A percentile compares a stretch with the other conserved stretches of the same genome.
phyloP scores from a whole-genome alignment of 2,329 filamentous ascomycete genomes.

The Verticillium dahliae region DNA sequence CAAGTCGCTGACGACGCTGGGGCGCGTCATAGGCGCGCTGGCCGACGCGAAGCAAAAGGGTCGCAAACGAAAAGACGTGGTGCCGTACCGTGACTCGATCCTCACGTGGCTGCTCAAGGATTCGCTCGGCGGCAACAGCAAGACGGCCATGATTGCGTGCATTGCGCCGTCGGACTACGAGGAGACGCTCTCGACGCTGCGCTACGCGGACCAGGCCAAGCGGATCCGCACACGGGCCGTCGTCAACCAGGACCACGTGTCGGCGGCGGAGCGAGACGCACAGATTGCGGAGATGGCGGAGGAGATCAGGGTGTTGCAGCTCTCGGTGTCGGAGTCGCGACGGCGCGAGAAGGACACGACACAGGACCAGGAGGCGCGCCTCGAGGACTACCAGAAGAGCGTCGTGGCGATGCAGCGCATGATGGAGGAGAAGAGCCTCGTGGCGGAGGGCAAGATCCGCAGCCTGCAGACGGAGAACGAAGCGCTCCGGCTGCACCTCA shows the following conservation, averaged over 20 bases:
- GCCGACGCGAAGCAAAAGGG: constrained; percentile 56
- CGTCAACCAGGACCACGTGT: constrained; percentile 93
- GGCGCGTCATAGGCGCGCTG: constrained; percentile 89
- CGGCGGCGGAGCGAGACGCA: constrained; percentile 85
- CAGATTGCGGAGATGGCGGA: constrained; percentile 94
- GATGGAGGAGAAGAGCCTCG: constrained; percentile 90
- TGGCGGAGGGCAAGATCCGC: constrained; percentile 90
- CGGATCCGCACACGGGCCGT: constrained; percentile 89
- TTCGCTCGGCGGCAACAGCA: constrained; percentile 90
- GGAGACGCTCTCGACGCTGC: constrained; percentile 89
- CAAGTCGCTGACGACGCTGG: constrained; percentile 93
- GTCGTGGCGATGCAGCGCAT: constrained; percentile 86
- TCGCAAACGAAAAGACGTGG: constrained; percentile 56
- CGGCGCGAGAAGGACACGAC: constrained; percentile 66
- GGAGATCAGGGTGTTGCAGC: constrained; percentile 80
- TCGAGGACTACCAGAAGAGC: constrained; percentile 92
- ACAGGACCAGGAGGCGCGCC: constrained; percentile 69
- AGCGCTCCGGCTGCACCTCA: constrained; percentile 78
- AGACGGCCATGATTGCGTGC: constrained; percentile 98
- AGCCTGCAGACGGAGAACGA: constrained; percentile 87
- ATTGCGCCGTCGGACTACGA: constrained; percentile 95
- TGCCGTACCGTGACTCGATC: constrained; percentile 90
- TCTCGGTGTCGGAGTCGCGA: constrained; percentile 60
- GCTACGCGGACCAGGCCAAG: constrained; percentile 97
- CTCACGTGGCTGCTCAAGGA: constrained; percentile 87